Evolutionary conservation across 345 rosid genomes (phyloP).

Genomic region (Turritis glabra): DNA sequence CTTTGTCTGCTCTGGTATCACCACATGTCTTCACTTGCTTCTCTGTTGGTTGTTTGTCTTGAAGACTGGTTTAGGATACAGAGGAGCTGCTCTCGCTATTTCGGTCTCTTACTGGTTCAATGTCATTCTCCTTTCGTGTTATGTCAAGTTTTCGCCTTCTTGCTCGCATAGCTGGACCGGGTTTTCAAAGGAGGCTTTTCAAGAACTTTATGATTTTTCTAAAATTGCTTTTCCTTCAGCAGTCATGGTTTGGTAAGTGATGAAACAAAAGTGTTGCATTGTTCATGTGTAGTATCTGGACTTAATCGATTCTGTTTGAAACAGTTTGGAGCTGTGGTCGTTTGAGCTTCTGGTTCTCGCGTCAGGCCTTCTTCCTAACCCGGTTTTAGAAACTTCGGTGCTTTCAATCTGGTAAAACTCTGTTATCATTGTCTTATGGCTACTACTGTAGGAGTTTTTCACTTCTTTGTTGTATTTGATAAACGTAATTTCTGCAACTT

Average conservation of each 20-base stretch:
- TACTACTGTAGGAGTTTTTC: neutral
- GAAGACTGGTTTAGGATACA: constrained; percentile 45
- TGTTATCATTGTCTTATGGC: neutral
- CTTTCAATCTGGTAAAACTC: constrained; percentile 18
- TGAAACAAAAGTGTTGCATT: neutral
- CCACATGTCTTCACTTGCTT: constrained; percentile 44
- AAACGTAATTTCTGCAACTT: neutral
- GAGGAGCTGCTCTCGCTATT: constrained; percentile 56
- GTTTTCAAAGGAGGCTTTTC: constrained; percentile 38
- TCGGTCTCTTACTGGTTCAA: constrained; percentile 46
- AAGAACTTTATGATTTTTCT: neutral
- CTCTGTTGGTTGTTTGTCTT: constrained; percentile 52
- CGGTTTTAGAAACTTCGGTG: constrained; percentile 26
- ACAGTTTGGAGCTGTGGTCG: constrained; percentile 31
- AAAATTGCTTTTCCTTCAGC: constrained; percentile 42
- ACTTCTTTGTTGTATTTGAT: neutral
- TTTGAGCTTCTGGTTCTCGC: constrained; percentile 22
- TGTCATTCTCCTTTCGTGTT: constrained; percentile 32
- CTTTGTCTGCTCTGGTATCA: constrained; percentile 48
- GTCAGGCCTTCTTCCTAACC: constrained; percentile 27
- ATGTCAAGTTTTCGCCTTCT: constrained; percentile 40
- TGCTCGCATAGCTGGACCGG: constrained; percentile 39
- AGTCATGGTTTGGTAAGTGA: constrained; percentile 38
- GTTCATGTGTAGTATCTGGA: neutral
- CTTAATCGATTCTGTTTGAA: neutral